Conservation (phyloP, 352 stramenopile species). For the Ophiocytium majus region DNA sequence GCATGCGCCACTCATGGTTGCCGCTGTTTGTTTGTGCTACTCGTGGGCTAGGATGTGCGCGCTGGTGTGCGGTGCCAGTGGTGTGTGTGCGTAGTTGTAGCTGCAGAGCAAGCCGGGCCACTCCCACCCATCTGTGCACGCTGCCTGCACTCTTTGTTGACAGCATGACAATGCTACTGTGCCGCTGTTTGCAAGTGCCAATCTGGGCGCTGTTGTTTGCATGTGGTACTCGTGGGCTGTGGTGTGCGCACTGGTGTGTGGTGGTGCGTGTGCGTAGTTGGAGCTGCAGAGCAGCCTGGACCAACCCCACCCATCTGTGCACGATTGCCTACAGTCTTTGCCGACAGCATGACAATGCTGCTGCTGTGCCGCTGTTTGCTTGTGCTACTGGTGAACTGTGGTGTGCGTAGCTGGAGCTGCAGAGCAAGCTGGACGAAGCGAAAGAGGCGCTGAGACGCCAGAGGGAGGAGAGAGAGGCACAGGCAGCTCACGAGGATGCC, state of each 20-base stretch:
- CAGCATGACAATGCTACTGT: not conserved
- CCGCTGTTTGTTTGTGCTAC: too few relatives aligned
- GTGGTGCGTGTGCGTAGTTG: too few relatives aligned
- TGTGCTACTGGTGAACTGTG: too few relatives aligned
- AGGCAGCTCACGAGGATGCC: not conserved
- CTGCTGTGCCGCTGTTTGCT: not conserved
- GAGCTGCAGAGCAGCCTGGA: not conserved
- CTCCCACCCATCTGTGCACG: not conserved
- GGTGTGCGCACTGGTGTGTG: too few relatives aligned
- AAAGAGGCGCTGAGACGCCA: not conserved
- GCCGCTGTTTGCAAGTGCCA: too few relatives aligned
- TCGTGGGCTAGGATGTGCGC: too few relatives aligned
- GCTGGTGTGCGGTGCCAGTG: not conserved
- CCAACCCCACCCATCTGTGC: not conserved
- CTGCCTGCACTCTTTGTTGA: not conserved
- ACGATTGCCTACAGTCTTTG: not conserved
- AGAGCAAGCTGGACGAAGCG: not conserved
- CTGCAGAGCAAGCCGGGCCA: not conserved
- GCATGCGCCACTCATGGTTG: too few relatives aligned
- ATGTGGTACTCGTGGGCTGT: too few relatives aligned
- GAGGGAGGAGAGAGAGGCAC: not conserved
- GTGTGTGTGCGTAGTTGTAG: not conserved
- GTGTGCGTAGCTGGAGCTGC: not conserved
- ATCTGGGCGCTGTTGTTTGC: not conserved
- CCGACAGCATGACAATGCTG: not conserved